Base-by-base conservation (phyloP, 306 rosid species). In the Cucurbita pepo region DNA sequence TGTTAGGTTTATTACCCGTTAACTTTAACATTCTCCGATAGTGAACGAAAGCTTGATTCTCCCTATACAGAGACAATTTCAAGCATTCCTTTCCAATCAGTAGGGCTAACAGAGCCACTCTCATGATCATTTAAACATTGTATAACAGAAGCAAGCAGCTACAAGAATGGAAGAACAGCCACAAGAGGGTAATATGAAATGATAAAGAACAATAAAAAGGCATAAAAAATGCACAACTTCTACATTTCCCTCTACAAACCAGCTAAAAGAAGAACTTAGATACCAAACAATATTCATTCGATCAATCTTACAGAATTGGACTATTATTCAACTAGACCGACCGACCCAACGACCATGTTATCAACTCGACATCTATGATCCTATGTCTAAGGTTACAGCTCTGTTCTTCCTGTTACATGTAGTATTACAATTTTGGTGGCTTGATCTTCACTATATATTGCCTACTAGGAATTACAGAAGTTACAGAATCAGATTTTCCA, bases 261-360 rank as follows among this genome's bases (percentile, higher is more conserved):
- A 67, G 21, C 56, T 22, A 25, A 48, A 6, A 40, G 5, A 65
- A 48, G 5, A n/a, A 25, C n/a, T 3, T 4, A 18, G 30, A 41
- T 12, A 21, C 43, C 54, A 67, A 69, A 19, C 7, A 67, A 25
- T 25, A 15, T 48, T 25, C 10, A 15, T 47, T 69, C 56, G 21
- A 67, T 22, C 53, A 67, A 67, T 47, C 56, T 44, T 45, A 66
- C 56, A 67, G 73, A 47, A 67, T 67, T 67, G 56, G 73, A 67
- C 54, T 10, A 67, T 67, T 67, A 67, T 67, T 47, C 56, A 25
- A 47, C 73, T 67, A 67, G 14, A 69, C 72, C 53, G 54, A 69
- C 53, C 25, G n/a, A 61, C 25, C 25, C 25, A 25, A 2, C 3
- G 19, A 63, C 34, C 43, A 69, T 25, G 57, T 4, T 25, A 44